phyloP scores from a whole-genome alignment of 257 asterid species.

The Fraxinus excelsior region DNA sequence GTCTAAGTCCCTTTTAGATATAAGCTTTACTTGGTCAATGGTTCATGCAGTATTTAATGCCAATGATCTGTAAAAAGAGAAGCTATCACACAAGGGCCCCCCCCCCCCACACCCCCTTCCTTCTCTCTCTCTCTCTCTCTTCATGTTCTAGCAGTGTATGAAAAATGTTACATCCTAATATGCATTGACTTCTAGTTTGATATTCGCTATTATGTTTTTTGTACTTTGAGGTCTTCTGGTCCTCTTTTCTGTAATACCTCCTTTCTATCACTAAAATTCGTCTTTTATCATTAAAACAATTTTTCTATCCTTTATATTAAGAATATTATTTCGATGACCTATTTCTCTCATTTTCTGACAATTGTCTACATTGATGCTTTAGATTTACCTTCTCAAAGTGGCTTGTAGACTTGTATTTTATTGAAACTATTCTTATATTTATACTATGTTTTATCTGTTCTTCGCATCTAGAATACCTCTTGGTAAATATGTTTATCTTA shows the following conservation, averaged over 20 bases:
- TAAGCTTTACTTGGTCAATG: not conserved
- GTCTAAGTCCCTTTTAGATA: not conserved
- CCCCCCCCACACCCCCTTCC: too few species aligned
- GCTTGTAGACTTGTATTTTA: not conserved
- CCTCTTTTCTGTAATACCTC: too few species aligned
- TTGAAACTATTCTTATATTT: not conserved
- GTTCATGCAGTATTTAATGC: not conserved
- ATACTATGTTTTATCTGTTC: slow-evolving; percentile 12
- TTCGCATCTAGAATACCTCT: not conserved
- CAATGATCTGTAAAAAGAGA: not conserved
- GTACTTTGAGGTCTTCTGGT: too few species aligned
- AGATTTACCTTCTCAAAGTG: not conserved
- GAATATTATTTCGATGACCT: too few species aligned
- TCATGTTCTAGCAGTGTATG: not conserved
- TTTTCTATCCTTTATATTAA: too few species aligned
- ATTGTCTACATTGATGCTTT: too few species aligned
- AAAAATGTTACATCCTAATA: not conserved
- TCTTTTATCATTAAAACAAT: too few species aligned
- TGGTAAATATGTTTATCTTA: not conserved
- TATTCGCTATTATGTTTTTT: too few species aligned
- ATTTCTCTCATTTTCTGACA: too few species aligned
- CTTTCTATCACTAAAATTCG: too few species aligned
- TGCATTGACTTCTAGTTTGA: slow-evolving; percentile 4
- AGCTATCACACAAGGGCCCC: not conserved
- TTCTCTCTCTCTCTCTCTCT: too few species aligned